These are phyloP conservation scores for Ziziphus jujuba DNA, from an alignment of 306 rosid genomes.

Conservation along the genomic window DNA sequence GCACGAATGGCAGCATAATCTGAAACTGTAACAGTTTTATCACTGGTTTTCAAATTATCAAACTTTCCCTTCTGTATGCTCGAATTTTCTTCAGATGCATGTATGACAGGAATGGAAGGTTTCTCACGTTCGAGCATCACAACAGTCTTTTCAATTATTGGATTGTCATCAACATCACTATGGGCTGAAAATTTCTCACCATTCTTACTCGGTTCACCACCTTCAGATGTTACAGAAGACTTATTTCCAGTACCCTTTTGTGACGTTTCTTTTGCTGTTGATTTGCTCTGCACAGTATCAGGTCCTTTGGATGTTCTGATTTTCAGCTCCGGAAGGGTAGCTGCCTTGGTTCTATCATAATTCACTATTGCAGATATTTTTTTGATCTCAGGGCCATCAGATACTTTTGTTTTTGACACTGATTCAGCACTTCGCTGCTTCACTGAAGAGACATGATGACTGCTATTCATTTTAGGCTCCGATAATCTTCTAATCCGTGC, in stretches of 20 bases:
- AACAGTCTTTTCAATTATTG: slow-evolving; percentile 79
- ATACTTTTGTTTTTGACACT: slow-evolving; percentile 48
- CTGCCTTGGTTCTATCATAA: slow-evolving; percentile 79
- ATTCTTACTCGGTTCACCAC: slow-evolving; percentile 43
- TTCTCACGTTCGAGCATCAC: slow-evolving; percentile 74
- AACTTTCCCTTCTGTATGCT: slow-evolving; percentile 24
- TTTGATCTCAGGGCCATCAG: slow-evolving; percentile 64
- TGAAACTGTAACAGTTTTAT: slow-evolving; percentile 41
- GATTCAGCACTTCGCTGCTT: slow-evolving; percentile 43
- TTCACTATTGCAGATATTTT: slow-evolving; percentile 79
- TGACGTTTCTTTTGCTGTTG: slow-evolving; percentile 44
- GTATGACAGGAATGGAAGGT: slow-evolving; percentile 37
- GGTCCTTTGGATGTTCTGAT: slow-evolving; percentile 68
- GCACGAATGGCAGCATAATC: slow-evolving; percentile 47
- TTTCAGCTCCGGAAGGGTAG: slow-evolving; percentile 91
- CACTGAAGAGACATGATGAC: slow-evolving; percentile 50
- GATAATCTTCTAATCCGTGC: slow-evolving; percentile 84
- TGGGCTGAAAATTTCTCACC: slow-evolving; percentile 36
- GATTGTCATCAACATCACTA: slow-evolving; percentile 61
- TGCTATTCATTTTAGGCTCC: slow-evolving; percentile 70
- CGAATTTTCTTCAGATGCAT: slow-evolving; percentile 34
- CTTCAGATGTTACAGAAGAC: slow-evolving; percentile 44
- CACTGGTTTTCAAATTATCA: slow-evolving; percentile 30
- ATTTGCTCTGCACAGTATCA: slow-evolving; percentile 40
- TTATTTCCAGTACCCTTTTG: slow-evolving; percentile 45